phyloP scores from a whole-genome alignment of 2,329 filamentous ascomycete species.

The Colletotrichum sublineola region DNA sequence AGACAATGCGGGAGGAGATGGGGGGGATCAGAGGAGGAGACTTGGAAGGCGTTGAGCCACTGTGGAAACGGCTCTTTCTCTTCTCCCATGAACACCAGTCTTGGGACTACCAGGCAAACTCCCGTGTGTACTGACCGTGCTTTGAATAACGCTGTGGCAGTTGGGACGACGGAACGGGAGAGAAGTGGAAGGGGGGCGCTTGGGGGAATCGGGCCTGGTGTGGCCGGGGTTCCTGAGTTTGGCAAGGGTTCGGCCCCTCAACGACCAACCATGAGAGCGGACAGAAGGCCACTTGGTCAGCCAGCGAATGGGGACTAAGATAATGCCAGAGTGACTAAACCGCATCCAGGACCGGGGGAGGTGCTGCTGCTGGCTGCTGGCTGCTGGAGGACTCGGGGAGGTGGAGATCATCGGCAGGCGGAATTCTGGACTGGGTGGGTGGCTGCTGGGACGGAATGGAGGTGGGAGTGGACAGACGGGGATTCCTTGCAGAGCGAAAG shows the following conservation, averaged over 20 bases:
- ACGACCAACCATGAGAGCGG: conserved; percentile 30
- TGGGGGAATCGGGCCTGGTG: neutral
- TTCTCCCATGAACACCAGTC: neutral
- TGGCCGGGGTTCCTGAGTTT: conserved; percentile 9
- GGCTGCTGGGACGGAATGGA: conserved; percentile 1
- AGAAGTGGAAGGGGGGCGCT: neutral
- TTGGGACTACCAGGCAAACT: neutral
- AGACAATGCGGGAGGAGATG: conserved; percentile 12
- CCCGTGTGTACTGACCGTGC: neutral
- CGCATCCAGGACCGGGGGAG: conserved; percentile 18
- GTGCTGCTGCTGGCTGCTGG: neutral
- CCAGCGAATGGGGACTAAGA: neutral
- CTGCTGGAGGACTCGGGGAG: conserved; percentile 8
- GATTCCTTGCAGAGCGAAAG: conserved; percentile 37
- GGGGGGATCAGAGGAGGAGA: neutral
- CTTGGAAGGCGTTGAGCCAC: conserved; percentile 28
- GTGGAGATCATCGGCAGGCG: conserved; percentile 9
- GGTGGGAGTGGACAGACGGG: conserved; percentile 18
- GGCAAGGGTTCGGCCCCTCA: conserved; percentile 19
- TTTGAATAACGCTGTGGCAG: conserved; percentile 1
- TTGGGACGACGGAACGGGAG: conserved; percentile 17
- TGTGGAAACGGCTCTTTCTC: conserved; percentile 16
- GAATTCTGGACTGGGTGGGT: conserved; percentile 12
- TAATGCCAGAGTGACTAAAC: conserved; percentile 26
- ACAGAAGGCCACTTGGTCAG: conserved; percentile 21